These are phyloP conservation scores for Lodderomyces pseudojiufengensis DNA, from an alignment of 1,139 yeast species.

Conservation along the genomic window DNA sequence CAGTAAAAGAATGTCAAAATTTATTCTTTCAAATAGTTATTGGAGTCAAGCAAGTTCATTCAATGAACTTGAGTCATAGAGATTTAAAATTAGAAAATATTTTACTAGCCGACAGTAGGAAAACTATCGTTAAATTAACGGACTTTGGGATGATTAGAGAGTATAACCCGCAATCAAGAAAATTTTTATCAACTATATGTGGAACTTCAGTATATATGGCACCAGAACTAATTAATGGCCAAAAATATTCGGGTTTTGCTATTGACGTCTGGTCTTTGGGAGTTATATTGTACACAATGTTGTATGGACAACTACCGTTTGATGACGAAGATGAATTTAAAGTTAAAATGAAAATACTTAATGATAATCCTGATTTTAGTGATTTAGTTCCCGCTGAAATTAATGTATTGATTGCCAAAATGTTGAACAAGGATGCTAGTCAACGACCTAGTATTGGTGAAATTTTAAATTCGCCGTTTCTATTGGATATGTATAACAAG, in stretches of 20 bases:
- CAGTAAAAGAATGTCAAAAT: slow-evolving; percentile 50
- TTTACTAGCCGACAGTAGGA: slow-evolving; percentile 63
- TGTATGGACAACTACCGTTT: slow-evolving; percentile 89
- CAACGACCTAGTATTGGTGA: slow-evolving; percentile 59
- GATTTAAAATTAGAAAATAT: slow-evolving; percentile 88
- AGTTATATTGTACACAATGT: slow-evolving; percentile 82
- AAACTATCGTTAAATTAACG: slow-evolving; percentile 61
- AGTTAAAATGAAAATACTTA: slow-evolving; percentile 59
- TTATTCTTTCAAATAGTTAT: slow-evolving; percentile 76
- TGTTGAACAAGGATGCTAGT: slow-evolving; percentile 66
- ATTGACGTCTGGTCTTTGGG: slow-evolving; percentile 94
- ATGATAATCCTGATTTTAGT: slow-evolving; percentile 57
- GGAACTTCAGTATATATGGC: slow-evolving; percentile 98
- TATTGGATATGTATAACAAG: slow-evolving; percentile 40
- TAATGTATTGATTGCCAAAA: slow-evolving; percentile 43
- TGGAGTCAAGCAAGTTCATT: slow-evolving; percentile 83
- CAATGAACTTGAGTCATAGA: slow-evolving; percentile 79
- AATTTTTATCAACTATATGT: slow-evolving; percentile 76
- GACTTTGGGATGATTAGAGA: slow-evolving; percentile 96
- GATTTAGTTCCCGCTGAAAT: slow-evolving; percentile 48
- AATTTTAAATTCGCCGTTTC: slow-evolving; percentile 58
- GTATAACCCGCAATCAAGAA: slow-evolving; percentile 47
- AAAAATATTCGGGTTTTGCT: slow-evolving; percentile 76
- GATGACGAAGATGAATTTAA: slow-evolving; percentile 73
- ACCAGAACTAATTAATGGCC: slow-evolving; percentile 73